Evolutionary conservation across 75 land plant species (phyloP).

Genomic region (Cryptomeria japonica): DNA sequence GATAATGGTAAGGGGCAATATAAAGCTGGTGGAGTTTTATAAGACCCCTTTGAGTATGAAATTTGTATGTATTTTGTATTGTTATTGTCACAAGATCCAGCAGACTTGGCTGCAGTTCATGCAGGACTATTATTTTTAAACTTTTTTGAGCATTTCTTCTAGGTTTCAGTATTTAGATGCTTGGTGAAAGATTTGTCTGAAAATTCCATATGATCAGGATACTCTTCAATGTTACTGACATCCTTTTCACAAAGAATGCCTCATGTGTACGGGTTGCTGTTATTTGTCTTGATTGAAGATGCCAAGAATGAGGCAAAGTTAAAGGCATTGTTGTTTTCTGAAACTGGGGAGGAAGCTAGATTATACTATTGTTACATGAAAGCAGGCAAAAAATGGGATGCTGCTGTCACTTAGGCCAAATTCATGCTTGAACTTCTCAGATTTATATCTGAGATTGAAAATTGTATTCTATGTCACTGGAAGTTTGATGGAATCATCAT

Average conservation of each 20-base stretch:
- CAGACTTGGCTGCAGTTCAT: conserved; percentile 3
- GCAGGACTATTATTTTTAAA: neutral
- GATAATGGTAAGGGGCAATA: neutral
- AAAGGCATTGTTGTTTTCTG: neutral
- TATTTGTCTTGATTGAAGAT: conserved; percentile 2
- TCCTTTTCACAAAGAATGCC: conserved; percentile 5
- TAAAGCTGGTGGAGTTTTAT: conserved; percentile 1
- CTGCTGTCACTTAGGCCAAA: neutral
- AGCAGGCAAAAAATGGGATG: neutral
- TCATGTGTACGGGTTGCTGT: neutral
- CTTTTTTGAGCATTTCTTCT: conserved; percentile 2
- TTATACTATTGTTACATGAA: neutral
- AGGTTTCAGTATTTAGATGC: conserved; percentile 3
- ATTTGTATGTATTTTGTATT: conserved; percentile 13
- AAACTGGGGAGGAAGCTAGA: neutral
- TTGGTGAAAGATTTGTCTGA: conserved; percentile 3
- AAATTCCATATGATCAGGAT: conserved; percentile 5
- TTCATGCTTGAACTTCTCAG: conserved; percentile 2
- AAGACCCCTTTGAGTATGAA: neutral
- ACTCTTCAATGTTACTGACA: neutral
- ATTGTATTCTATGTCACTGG: conserved; percentile 9
- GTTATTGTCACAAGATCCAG: conserved; percentile 4
- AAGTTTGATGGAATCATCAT: conserved; percentile 5
- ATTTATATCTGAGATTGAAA: conserved; percentile 9
- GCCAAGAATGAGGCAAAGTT: neutral